A percentile compares a stretch with the other conserved stretches of the same genome.
Evolutionary conservation across 345 rosid genomes (phyloP).

Genomic region (Gossypium ekmanianum): DNA sequence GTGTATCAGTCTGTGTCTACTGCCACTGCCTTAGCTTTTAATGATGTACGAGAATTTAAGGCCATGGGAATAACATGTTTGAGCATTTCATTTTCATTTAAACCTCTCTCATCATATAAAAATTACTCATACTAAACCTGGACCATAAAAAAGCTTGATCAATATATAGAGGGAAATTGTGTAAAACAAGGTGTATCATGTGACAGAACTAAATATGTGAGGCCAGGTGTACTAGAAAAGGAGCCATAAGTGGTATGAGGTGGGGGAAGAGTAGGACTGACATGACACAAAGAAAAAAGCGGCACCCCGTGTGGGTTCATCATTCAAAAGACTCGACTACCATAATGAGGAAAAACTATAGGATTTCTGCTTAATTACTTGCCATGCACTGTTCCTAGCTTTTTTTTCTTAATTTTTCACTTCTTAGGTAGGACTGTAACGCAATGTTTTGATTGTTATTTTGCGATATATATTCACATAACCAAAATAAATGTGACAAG

Average conservation of each 20-base stretch:
- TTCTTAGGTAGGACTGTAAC: too few relatives aligned
- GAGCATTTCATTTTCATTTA: not conserved
- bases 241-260: not conserved
- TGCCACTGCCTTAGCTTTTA: not conserved
- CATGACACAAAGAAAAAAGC: not conserved
- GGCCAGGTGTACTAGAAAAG: not conserved
- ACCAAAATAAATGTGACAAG: too few relatives aligned
- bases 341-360: not conserved
- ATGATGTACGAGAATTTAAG: not conserved
- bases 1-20: not conserved
- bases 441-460: too few relatives aligned
- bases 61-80: constrained; percentile 2
- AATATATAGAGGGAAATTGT: not conserved
- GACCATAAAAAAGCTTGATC: not conserved
- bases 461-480: too few relatives aligned
- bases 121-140: not conserved
- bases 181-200: not conserved
- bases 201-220: not conserved
- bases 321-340: not conserved
- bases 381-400: too few relatives aligned
- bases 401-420: too few relatives aligned
- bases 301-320: not conserved
- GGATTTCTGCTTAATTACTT: not conserved
- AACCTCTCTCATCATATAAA: not conserved
- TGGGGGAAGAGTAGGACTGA: not conserved